A percentile compares a stretch with the other conserved stretches of the same genome.
These are phyloP conservation scores for Misopates orontium DNA, from an alignment of 257 asterid genomes.

Conservation along the genomic window DNA sequence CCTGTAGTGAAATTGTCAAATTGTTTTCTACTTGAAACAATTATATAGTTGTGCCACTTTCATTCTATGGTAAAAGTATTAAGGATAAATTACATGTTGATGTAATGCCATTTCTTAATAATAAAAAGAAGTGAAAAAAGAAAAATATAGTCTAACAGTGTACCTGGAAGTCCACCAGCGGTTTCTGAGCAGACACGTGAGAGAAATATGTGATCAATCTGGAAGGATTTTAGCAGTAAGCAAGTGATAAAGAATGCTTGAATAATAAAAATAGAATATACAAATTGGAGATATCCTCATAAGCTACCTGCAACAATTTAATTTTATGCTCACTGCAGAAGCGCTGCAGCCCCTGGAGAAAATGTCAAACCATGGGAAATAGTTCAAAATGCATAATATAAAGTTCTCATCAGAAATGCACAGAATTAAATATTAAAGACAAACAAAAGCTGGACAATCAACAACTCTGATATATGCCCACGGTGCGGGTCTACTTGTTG, in stretches of 20 bases:
- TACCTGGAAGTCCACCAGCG: conserved; percentile 98
- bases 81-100: too few relatives aligned
- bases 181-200: conserved; percentile 98
- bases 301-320: conserved; percentile 78
- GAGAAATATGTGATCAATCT: conserved; percentile 95
- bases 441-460: too few relatives aligned
- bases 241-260: background rate
- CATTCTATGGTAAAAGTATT: too few relatives aligned
- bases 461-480: too few relatives aligned
- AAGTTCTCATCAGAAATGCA: too few relatives aligned
- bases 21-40: too few relatives aligned
- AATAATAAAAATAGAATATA: conserved; percentile 9
- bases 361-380: conserved; percentile 15
- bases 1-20: conserved; percentile 47
- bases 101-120: too few relatives aligned
- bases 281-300: conserved; percentile 3
- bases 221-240: conserved; percentile 26
- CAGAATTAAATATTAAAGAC: too few relatives aligned
- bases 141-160: conserved; percentile 3
- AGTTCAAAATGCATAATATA: background rate
- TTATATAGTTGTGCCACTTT: too few relatives aligned
- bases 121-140: too few relatives aligned
- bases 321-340: conserved; percentile 93
- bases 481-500: too few relatives aligned
- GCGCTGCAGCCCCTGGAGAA: conserved; percentile 91